phyloP scores from a whole-genome alignment of 2,329 filamentous ascomycete genomes.

The Monilinia aucupariae region DNA sequence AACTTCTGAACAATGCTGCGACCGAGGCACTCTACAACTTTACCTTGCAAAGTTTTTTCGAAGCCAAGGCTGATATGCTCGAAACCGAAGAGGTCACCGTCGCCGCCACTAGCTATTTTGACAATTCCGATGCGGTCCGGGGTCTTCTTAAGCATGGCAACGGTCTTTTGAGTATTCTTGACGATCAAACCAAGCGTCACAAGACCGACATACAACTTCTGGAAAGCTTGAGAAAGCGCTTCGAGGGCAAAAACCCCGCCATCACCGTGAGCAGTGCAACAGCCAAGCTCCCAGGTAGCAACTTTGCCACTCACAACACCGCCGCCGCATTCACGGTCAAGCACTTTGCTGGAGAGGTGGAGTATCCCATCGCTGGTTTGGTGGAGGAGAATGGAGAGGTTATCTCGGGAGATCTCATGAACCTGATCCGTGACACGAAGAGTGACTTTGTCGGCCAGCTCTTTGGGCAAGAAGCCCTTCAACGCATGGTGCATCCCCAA shows the following conservation, averaged over 20 bases:
- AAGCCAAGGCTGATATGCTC: constrained; percentile 84
- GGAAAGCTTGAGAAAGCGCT: constrained; percentile 85
- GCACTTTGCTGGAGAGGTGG: constrained; percentile 94
- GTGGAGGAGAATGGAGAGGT: constrained; percentile 95
- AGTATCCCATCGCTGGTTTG: constrained; percentile 81
- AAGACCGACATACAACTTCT: constrained; percentile 85
- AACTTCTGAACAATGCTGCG: constrained; percentile 90
- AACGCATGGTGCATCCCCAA: constrained; percentile 87
- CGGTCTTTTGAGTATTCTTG: constrained; percentile 85
- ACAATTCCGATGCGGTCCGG: constrained; percentile 91
- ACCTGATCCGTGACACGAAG: constrained; percentile 81
- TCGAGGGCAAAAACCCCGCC: constrained; percentile 88
- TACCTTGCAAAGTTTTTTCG: constrained; percentile 92
- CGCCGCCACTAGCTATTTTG: constrained; percentile 90
- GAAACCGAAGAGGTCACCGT: constrained; percentile 92
- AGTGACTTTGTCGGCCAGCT: constrained; percentile 84
- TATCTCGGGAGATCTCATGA: constrained; percentile 92
- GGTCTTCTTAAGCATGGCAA: constrained; percentile 89
- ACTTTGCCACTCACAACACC: constrained; percentile 79
- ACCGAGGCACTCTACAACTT: constrained; percentile 90
- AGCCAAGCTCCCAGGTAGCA: constrained; percentile 75
- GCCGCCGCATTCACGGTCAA: constrained; percentile 81
- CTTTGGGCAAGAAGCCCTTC: constrained; percentile 92
- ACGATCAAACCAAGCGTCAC: constrained; percentile 89
- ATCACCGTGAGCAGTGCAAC: constrained; percentile 74